Evolutionary conservation across 352 stramenopile species (phyloP), one percentile per base, ranked within the genome.

Genomic region (Aphanomyces euteiches): DNA sequence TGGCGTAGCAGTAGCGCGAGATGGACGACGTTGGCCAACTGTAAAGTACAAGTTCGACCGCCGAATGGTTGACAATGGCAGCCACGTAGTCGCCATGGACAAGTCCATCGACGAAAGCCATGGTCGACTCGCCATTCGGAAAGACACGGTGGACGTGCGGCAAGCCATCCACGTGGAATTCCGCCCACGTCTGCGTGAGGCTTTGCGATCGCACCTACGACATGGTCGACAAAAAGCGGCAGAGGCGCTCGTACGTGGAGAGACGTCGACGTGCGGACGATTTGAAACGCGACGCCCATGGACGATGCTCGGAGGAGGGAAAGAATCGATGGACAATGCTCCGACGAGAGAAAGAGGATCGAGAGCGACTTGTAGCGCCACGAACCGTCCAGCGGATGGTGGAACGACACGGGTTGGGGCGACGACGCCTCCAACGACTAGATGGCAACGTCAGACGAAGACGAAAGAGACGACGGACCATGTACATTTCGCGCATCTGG

Each of bases 401-500:
- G 6, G 12, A 28, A n/a, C n/a, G n/a, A 17, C 45, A 17, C 17
- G 36, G 7, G 12, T 57, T 15, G 48, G 54, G 43, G 28, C 39
- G 54, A 37, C 5, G 17, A 38, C 19, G 50, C 12, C 12, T 58
- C 21, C 15, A 58, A 36, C 21, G 50, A 6, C 19, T 37, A 47
- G 17, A 56, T 69, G 5, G 50, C 58, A 2, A 47, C 45, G 7
- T 17, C 38, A 17, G 36, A 58, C 28, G 58, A 1, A 65, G 7
- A 40, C 19, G 41, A 15, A 5, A 5, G 43, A 7, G 36, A 15
- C 5, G 7, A 43, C 47, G 54, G 13, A 70, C 64, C 12, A 70
- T 40, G 34, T 61, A 70, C 47, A 61, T 70, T 61, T 70, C 64
- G 7, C 64, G 48, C 64, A 70, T 70, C 40, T 70, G 64, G 6